phyloP scores from a whole-genome alignment of 2,329 filamentous ascomycete species.

The Torrubiellomyces zombiae region DNA sequence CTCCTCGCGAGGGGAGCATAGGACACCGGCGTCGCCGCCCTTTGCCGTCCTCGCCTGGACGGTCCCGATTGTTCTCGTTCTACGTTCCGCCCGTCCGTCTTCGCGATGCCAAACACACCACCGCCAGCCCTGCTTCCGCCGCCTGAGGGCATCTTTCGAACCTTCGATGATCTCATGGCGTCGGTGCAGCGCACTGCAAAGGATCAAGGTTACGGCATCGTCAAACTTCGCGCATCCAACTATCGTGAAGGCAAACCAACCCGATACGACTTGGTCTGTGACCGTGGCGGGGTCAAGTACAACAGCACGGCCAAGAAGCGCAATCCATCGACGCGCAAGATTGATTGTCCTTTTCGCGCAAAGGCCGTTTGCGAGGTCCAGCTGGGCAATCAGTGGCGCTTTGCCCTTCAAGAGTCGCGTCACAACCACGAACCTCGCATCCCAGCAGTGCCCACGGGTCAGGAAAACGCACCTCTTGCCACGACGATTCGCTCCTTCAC shows the following conservation, averaged over 20 bases:
- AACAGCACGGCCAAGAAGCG: constrained; percentile 49
- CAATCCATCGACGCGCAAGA: constrained; percentile 45
- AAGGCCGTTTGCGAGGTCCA: constrained; percentile 49
- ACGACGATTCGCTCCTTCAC: constrained; percentile 40
- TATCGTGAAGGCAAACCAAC: constrained; percentile 47
- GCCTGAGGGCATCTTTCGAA: constrained; percentile 42
- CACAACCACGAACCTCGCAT: constrained; percentile 46
- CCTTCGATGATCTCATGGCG: constrained; percentile 40
- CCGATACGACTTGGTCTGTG: constrained; percentile 45
- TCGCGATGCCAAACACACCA: constrained; percentile 29
- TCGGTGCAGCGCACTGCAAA: constrained; percentile 43
- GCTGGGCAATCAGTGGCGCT: constrained; percentile 47
- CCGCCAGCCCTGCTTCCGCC: constrained; percentile 33
- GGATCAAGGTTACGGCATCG: constrained; percentile 45
- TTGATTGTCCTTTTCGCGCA: constrained; percentile 46
- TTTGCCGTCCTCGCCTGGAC: constrained; percentile 4
- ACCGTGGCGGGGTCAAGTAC: constrained; percentile 47
- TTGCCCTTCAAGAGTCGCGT: constrained; percentile 40
- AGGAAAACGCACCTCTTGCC: constrained; percentile 39
- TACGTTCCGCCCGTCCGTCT: constrained; percentile 16
- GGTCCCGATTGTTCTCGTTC: too few species aligned
- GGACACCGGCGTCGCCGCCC: too few species aligned
- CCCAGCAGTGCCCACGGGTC: constrained; percentile 33
- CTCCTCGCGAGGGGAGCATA: too few species aligned
- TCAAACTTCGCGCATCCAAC: constrained; percentile 46